These are phyloP conservation scores for Trichoderma gamsii DNA, from an alignment of 495 filamentous ascomycete genomes.

Conservation along the genomic window DNA sequence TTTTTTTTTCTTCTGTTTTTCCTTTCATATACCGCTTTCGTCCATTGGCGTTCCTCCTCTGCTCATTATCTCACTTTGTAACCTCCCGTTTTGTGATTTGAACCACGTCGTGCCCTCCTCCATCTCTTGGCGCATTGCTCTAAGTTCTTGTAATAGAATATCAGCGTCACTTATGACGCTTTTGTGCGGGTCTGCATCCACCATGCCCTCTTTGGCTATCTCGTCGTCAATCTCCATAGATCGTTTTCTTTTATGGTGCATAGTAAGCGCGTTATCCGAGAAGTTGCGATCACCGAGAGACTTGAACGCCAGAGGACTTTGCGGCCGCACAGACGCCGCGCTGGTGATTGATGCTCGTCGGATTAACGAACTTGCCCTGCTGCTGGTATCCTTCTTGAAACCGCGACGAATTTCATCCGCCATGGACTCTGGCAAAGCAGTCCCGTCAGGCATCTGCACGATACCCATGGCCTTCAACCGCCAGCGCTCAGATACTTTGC, in stretches of 20 bases:
- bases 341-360: neutral
- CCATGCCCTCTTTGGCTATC: neutral
- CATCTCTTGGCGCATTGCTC: conserved; percentile 16
- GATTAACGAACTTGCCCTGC: neutral
- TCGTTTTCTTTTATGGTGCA: conserved; percentile 16
- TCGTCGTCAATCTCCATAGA: conserved; percentile 7
- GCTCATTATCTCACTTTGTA: conserved; percentile 15
- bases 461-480: conserved; percentile 29
- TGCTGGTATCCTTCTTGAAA: neutral
- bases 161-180: conserved; percentile 15
- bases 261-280: neutral
- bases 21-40: conserved; percentile 13
- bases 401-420: conserved; percentile 15
- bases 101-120: conserved; percentile 19
- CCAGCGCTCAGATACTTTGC: conserved; percentile 23
- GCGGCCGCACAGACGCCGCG: neutral
- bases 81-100: conserved; percentile 15
- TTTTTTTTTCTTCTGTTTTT: neutral
- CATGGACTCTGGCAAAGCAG: conserved; percentile 29
- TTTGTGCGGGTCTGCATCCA: conserved; percentile 15
- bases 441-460: conserved; percentile 32
- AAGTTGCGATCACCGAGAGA: neutral
- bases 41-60: conserved; percentile 16
- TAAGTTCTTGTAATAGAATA: conserved; percentile 10
- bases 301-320: neutral